phyloP scores from a whole-genome alignment of 805 yeast genomes.

The Helenozyma rhizophorensis region DNA sequence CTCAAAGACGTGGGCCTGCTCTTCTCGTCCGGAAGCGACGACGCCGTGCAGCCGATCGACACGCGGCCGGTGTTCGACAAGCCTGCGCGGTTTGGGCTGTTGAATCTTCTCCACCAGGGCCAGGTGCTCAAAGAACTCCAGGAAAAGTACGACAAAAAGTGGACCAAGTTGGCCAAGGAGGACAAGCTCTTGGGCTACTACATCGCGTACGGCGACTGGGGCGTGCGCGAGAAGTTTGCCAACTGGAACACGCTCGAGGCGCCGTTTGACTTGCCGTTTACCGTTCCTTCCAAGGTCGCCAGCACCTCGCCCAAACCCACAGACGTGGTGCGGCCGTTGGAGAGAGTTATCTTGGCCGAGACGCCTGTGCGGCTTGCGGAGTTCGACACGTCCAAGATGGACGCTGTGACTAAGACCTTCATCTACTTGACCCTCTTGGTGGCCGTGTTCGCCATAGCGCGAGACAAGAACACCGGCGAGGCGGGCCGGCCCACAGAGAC shows the following conservation, averaged over 20 bases:
- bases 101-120: constrained; percentile 50
- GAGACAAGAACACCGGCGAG: constrained; percentile 52
- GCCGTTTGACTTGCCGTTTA: constrained; percentile 63
- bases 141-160: constrained; percentile 47
- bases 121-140: constrained; percentile 51
- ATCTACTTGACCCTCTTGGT: constrained; percentile 47
- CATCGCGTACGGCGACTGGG: constrained; percentile 68
- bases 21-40: constrained; percentile 39
- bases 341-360: constrained; percentile 39
- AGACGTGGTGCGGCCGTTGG: constrained; percentile 26
- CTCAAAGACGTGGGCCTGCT: constrained; percentile 37
- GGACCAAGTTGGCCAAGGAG: constrained; percentile 48
- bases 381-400: constrained; percentile 48
- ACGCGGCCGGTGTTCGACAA: constrained; percentile 37
- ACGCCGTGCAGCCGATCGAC: constrained; percentile 44
- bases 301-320: constrained; percentile 20
- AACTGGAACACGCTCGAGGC: constrained; percentile 38
- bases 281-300: constrained; percentile 32
- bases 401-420: constrained; percentile 52
- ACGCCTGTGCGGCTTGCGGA: constrained; percentile 42
- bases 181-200: constrained; percentile 56
- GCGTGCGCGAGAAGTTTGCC: constrained; percentile 56
- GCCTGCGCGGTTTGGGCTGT: constrained; percentile 29
- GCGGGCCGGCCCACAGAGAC: constrained; percentile 38
- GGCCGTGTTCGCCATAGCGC: constrained; percentile 46